These are phyloP conservation scores for Phenoliferia sp. DNA, from an alignment of 1,284 basidiomycete species.

Conservation along the genomic window DNA sequence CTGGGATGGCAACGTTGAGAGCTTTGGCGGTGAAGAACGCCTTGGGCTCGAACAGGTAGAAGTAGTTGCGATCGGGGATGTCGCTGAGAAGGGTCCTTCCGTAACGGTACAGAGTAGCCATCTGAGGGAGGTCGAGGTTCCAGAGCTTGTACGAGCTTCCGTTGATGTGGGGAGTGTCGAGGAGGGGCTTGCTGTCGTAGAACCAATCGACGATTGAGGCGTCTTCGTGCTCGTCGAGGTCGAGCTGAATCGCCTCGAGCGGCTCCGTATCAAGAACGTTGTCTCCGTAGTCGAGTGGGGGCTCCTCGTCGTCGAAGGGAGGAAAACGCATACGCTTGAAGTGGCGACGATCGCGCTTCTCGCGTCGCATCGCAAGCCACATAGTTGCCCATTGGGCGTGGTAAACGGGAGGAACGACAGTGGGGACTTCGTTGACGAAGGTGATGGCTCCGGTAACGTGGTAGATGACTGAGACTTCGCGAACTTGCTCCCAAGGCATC, in stretches of 20 bases:
- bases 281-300: conserved; percentile 95
- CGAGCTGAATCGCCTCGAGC: conserved; percentile 94
- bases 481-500: conserved; percentile 98
- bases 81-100: conserved; percentile 91
- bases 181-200: conserved; percentile 92
- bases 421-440: conserved; percentile 97
- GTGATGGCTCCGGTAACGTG: conserved; percentile 99
- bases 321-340: conserved; percentile 99
- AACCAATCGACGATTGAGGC: conserved; percentile 96
- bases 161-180: conserved; percentile 74
- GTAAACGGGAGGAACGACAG: conserved; percentile 94
- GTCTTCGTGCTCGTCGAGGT: conserved; percentile 92
- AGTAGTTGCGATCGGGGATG: conserved; percentile 67
- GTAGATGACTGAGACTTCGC: conserved; percentile 92
- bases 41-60: conserved; percentile 94
- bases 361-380: conserved; percentile 99
- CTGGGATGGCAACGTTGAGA: conserved; percentile 96
- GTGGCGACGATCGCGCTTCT: conserved; percentile 97
- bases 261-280: conserved; percentile 98
- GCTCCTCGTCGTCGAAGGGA: conserved; percentile 99
- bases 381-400: conserved; percentile 99
- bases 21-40: conserved; percentile 94
- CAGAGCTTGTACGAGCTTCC: conserved; percentile 91
- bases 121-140: conserved; percentile 85
- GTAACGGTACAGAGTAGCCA: conserved; percentile 94